Conservation (phyloP, 257 asterid species). For the Voacanga thouarsii region DNA sequence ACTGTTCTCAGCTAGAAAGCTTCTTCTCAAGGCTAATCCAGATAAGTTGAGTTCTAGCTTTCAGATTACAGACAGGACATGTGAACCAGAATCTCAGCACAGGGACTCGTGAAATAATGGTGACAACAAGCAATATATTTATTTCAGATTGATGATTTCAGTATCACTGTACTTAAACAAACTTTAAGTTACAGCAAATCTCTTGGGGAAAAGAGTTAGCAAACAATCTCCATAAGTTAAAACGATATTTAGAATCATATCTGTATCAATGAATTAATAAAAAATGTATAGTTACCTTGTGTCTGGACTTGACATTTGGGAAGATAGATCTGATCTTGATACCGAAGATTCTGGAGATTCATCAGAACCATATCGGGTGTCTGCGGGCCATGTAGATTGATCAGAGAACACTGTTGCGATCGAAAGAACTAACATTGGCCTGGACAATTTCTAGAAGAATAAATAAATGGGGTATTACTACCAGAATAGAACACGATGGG, state of each 20-base stretch:
- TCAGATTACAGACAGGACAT: not conserved
- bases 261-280: not conserved
- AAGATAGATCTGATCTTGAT: conserved; percentile 12
- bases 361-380: conserved; percentile 11
- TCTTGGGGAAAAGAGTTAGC: not conserved
- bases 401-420: conserved; percentile 43
- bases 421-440: conserved; percentile 46
- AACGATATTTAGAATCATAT: not conserved
- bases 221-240: not conserved
- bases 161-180: not conserved
- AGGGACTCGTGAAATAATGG: not conserved
- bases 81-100: not conserved
- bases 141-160: not conserved
- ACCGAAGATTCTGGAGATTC: conserved; percentile 22
- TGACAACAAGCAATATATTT: not conserved
- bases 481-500: not conserved
- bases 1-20: not conserved
- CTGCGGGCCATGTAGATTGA: conserved; percentile 20
- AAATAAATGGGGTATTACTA: conserved; percentile 6
- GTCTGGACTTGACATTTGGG: conserved; percentile 1
- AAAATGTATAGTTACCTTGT: conserved; percentile 14
- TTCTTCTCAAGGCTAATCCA: not conserved
- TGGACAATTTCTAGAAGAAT: conserved; percentile 38
- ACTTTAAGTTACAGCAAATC: not conserved
- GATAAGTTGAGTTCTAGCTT: not conserved